Conservation (phyloP, 108 stramenopile species). For the Hondaea fermentalgiana region DNA sequence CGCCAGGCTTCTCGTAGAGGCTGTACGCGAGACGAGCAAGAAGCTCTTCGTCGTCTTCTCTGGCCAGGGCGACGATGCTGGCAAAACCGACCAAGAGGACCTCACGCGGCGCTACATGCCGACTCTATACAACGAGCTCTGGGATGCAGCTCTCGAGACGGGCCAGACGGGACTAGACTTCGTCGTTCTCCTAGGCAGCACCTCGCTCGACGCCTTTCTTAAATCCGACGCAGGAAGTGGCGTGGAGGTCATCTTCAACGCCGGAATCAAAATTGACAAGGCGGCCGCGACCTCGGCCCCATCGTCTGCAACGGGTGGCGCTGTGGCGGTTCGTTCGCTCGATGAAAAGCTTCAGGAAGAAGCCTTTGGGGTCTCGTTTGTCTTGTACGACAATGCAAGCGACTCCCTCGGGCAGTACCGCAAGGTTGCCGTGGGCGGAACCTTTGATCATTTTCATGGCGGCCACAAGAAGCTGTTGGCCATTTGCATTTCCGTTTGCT, state of each 20-base stretch:
- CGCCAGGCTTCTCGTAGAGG: not conserved
- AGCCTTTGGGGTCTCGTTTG: not conserved
- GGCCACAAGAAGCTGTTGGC: conserved; percentile 21
- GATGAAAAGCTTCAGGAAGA: not conserved
- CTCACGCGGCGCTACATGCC: not conserved
- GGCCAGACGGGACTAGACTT: not conserved
- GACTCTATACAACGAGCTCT: not conserved
- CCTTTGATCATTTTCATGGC: conserved; percentile 21
- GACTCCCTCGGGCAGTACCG: not conserved
- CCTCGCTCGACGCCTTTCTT: not conserved
- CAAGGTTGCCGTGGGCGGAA: conserved; percentile 19
- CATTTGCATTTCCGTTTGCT: not conserved
- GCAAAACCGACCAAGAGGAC: not conserved
- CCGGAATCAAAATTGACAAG: not conserved
- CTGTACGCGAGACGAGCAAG: not conserved
- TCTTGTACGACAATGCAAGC: not conserved
- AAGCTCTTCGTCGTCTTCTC: conserved; percentile 5
- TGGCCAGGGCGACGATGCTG: not conserved
- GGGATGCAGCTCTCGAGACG: conserved; percentile 5
- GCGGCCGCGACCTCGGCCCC: not conserved
- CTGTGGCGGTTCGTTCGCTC: not conserved
- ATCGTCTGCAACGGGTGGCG: not conserved
- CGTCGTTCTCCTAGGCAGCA: not conserved
- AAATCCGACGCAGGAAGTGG: not conserved
- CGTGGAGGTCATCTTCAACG: not conserved